A percentile compares a stretch with the other conserved stretches of the same genome.
These are phyloP conservation scores for Xylaria multiplex DNA, from an alignment of 2,329 filamentous ascomycete species.

Conservation along the genomic window DNA sequence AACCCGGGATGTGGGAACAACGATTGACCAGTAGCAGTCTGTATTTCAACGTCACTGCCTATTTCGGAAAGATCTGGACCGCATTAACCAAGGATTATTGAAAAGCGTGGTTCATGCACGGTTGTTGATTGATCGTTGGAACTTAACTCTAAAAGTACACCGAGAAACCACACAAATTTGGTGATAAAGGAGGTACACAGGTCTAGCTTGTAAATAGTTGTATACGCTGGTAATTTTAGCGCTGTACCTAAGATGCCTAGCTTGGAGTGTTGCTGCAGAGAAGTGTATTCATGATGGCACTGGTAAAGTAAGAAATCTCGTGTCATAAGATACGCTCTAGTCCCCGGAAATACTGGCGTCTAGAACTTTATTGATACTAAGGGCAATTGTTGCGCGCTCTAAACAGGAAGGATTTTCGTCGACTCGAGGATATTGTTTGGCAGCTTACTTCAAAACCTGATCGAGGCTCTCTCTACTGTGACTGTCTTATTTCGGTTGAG, in stretches of 20 bases:
- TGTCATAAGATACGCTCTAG: conserved; percentile 24
- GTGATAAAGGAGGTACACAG: not conserved
- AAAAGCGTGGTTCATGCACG: not conserved
- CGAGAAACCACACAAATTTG: not conserved
- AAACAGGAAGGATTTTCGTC: not conserved
- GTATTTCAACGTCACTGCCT: not conserved
- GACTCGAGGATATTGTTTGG: not conserved
- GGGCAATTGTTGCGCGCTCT: not conserved
- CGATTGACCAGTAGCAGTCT: not conserved
- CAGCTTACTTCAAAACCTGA: not conserved
- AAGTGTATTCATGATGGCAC: conserved; percentile 24
- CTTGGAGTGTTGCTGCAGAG: not conserved
- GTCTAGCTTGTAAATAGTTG: not conserved
- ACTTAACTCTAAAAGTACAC: not conserved
- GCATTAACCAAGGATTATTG: not conserved
- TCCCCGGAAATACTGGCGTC: not conserved
- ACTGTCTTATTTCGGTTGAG: not conserved
- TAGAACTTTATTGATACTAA: not conserved
- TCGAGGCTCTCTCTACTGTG: conserved; percentile 12
- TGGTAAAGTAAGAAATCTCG: not conserved
- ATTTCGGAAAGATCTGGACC: not conserved
- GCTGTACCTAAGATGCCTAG: not conserved
- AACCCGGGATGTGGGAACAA: not conserved
- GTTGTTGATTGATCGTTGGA: not conserved
- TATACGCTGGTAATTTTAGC: not conserved